Evolutionary conservation across 345 rosid genomes (phyloP).

Genomic region (Eucalyptus globulus): DNA sequence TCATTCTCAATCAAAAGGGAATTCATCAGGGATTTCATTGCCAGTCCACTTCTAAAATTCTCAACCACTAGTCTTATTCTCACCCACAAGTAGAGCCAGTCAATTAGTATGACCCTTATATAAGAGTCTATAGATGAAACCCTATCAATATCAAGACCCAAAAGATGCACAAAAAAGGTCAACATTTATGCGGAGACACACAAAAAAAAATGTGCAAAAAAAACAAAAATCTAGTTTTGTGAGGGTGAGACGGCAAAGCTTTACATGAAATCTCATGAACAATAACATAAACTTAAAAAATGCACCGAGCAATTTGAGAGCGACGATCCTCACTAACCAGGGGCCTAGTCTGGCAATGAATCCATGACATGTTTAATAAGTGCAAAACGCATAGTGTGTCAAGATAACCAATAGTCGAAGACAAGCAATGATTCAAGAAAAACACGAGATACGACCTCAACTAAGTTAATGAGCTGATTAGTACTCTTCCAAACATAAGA

Average conservation of each 20-base stretch:
- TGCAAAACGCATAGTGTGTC: background rate
- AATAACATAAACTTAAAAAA: background rate
- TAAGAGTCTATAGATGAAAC: background rate
- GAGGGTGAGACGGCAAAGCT: no score
- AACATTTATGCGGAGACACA: background rate
- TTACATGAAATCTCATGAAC: no score
- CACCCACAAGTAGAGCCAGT: background rate
- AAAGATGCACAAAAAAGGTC: background rate
- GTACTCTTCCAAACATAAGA: background rate
- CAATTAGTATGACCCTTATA: background rate
- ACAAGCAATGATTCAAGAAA: background rate
- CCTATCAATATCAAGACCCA: background rate
- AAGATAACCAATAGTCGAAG: background rate
- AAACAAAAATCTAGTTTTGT: no score
- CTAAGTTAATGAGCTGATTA: background rate
- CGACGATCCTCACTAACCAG: background rate
- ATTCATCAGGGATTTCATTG: background rate
- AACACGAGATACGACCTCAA: background rate
- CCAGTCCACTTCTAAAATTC: background rate
- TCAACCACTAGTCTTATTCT: background rate
- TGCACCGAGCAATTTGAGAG: background rate
- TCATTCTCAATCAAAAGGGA: background rate
- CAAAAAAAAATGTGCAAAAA: no score
- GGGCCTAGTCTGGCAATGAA: background rate
- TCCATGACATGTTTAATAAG: background rate